These are phyloP conservation scores for Aspergillus sclerotioniger DNA, from an alignment of 495 filamentous ascomycete species.

Conservation along the genomic window DNA sequence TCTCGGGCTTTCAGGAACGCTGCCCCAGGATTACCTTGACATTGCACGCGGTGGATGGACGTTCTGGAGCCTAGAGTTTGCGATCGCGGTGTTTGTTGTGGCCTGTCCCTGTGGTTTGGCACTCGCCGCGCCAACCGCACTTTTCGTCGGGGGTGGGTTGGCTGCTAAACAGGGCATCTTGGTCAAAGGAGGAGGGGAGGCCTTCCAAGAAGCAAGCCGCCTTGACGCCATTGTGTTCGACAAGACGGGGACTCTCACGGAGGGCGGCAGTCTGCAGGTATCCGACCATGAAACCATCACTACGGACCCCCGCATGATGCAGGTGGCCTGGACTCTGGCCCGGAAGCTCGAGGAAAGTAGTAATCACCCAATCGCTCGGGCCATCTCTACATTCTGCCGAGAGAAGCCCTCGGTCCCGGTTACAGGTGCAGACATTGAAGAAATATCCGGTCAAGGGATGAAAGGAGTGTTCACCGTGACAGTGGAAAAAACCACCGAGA, in stretches of 20 bases:
- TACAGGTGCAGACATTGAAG: conserved; percentile 55
- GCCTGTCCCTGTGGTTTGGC: conserved; percentile 93
- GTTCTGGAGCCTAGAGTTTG: conserved; percentile 85
- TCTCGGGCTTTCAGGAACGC: conserved; percentile 65
- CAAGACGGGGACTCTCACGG: conserved; percentile 91
- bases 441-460: conserved; percentile 80
- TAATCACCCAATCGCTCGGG: conserved; percentile 83
- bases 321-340: conserved; percentile 52
- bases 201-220: conserved; percentile 88
- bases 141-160: conserved; percentile 87
- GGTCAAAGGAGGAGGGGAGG: conserved; percentile 93
- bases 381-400: conserved; percentile 68
- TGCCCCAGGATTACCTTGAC: conserved; percentile 67
- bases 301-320: conserved; percentile 31
- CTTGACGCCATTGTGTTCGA: conserved; percentile 91
- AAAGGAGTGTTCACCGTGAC: conserved; percentile 61
- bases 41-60: conserved; percentile 72
- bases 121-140: conserved; percentile 86
- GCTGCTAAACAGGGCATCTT: conserved; percentile 87
- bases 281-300: conserved; percentile 65
- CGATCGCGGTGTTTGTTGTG: conserved; percentile 92
- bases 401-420: conserved; percentile 31
- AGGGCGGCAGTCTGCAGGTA: conserved; percentile 77
- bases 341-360: conserved; percentile 76
- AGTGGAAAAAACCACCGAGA: conserved; percentile 11